A percentile compares a stretch with the other conserved stretches of the same genome.
These are phyloP conservation scores for Cutaneotrichosporon cyanovorans DNA, from an alignment of 1,284 basidiomycete genomes.

Conservation along the genomic window DNA sequence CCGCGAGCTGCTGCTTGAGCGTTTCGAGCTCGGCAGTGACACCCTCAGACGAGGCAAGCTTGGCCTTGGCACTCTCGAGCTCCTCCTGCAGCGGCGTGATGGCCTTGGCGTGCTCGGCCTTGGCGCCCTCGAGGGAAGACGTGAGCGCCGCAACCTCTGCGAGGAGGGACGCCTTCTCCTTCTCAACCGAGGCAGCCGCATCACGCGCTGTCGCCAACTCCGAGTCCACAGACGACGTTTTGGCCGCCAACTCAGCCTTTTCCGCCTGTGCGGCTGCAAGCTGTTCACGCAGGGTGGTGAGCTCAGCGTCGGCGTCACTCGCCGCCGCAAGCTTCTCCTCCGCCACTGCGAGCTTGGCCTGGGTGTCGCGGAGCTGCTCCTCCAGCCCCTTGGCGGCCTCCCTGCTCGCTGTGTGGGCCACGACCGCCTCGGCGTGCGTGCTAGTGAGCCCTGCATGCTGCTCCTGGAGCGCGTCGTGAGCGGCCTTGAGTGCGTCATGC, in stretches of 20 bases:
- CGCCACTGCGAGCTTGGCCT: slow-evolving; percentile 2
- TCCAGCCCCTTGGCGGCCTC: slow-evolving; percentile 10
- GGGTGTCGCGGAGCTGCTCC: not conserved
- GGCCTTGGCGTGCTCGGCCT: slow-evolving; percentile 19
- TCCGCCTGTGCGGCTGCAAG: not conserved
- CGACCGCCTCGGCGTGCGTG: slow-evolving; percentile 6
- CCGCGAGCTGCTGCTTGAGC: slow-evolving; percentile 1
- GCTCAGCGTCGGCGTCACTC: slow-evolving; percentile 2
- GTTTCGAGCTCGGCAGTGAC: not conserved
- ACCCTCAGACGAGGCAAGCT: too few relatives aligned
- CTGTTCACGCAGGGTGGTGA: slow-evolving; percentile 5
- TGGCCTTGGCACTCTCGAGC: slow-evolving; percentile 8
- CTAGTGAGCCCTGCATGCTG: not conserved
- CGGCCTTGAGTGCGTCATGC: not conserved
- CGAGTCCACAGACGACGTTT: not conserved
- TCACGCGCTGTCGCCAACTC: slow-evolving; percentile 18
- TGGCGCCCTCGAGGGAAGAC: slow-evolving; percentile 15
- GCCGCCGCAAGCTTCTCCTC: too few relatives aligned
- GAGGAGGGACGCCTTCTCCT: slow-evolving; percentile 6
- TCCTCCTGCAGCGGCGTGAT: slow-evolving; percentile 11
- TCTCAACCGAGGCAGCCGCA: not conserved
- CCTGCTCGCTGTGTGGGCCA: slow-evolving; percentile 8
- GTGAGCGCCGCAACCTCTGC: slow-evolving; percentile 22
- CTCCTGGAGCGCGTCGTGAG: slow-evolving; percentile 18
- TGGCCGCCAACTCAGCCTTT: not conserved